Conservation (phyloP, 1,284 basidiomycete genomes). For the Apiotrichum laibachii region DNA sequence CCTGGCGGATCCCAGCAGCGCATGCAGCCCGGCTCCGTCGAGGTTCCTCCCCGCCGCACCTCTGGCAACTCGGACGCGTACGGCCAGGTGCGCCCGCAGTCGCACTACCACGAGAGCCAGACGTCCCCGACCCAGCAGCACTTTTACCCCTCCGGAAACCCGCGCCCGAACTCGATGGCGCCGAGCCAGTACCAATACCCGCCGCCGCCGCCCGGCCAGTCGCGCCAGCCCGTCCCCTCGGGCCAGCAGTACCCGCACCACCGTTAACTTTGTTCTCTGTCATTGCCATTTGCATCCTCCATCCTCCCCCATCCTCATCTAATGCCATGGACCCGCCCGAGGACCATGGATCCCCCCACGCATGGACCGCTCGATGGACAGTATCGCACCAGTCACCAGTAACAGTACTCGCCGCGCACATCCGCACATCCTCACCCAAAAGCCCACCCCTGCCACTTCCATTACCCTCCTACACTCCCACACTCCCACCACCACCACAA, state of each 20-base stretch:
- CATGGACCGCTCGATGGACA: too few species aligned
- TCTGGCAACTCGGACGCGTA: slow-evolving; percentile 13
- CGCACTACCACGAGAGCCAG: slow-evolving; percentile 2
- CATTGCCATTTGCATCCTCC: not conserved
- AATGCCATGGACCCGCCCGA: too few species aligned
- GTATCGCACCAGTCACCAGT: too few species aligned
- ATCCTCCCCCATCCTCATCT: not conserved
- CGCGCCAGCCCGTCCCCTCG: slow-evolving; percentile 14
- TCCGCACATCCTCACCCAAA: too few species aligned
- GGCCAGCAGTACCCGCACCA: slow-evolving; percentile 22
- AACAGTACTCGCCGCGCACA: too few species aligned
- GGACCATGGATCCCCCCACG: too few species aligned
- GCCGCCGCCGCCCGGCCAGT: slow-evolving; percentile 5
- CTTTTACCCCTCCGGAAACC: slow-evolving; percentile 10
- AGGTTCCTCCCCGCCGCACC: slow-evolving; percentile 16
- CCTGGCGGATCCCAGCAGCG: slow-evolving; percentile 19
- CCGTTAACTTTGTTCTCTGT: slow-evolving; percentile 4
- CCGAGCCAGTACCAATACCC: slow-evolving; percentile 14
- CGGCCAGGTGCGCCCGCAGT: slow-evolving; percentile 2
- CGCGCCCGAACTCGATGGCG: slow-evolving; percentile 5
- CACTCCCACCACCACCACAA: too few species aligned
- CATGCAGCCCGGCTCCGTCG: slow-evolving; percentile 6
- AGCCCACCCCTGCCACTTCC: too few species aligned
- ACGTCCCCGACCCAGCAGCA: slow-evolving; percentile 19
- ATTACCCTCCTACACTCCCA: slow-evolving; percentile 2